Evolutionary conservation across 306 rosid species (phyloP).

Genomic region (Lablab purpureus): DNA sequence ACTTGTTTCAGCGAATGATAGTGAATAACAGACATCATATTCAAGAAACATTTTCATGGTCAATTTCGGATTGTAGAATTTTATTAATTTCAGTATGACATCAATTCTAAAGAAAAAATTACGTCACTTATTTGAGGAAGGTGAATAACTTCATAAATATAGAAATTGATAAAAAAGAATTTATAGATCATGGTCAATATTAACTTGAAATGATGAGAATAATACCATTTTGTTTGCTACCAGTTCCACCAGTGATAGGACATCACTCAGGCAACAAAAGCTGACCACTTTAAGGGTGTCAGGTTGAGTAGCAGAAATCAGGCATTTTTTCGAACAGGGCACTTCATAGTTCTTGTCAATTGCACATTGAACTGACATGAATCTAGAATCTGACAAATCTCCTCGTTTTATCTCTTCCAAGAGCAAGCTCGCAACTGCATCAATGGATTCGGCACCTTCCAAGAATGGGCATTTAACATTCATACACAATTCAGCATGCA

Average conservation of each 20-base stretch:
- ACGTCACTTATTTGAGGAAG: not conserved
- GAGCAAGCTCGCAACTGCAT: constrained; percentile 61
- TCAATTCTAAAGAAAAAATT: constrained; percentile 3
- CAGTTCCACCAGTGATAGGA: constrained; percentile 83
- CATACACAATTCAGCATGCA: constrained; percentile 52
- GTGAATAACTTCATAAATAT: not conserved
- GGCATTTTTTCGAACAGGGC: constrained; percentile 52
- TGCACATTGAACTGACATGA: constrained; percentile 38
- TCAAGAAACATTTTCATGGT: constrained; percentile 12
- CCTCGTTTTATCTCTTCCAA: constrained; percentile 55
- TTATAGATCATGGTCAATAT: constrained; percentile 10
- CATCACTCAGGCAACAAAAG: constrained; percentile 60
- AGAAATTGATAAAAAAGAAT: constrained; percentile 33
- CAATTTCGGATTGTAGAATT: constrained; percentile 20
- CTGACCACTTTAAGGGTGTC: constrained; percentile 24
- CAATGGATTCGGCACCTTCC: constrained; percentile 64
- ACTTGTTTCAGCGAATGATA: constrained; percentile 20
- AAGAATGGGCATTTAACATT: constrained; percentile 68
- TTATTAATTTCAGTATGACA: constrained; percentile 6
- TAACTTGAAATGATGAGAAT: constrained; percentile 43
- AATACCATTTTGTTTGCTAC: constrained; percentile 75
- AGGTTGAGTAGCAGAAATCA: constrained; percentile 50
- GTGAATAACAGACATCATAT: not conserved
- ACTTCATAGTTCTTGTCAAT: constrained; percentile 45
- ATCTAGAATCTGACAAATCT: constrained; percentile 42